Conservation (phyloP, 345 rosid species). For the Rhodamnia rubescens region DNA sequence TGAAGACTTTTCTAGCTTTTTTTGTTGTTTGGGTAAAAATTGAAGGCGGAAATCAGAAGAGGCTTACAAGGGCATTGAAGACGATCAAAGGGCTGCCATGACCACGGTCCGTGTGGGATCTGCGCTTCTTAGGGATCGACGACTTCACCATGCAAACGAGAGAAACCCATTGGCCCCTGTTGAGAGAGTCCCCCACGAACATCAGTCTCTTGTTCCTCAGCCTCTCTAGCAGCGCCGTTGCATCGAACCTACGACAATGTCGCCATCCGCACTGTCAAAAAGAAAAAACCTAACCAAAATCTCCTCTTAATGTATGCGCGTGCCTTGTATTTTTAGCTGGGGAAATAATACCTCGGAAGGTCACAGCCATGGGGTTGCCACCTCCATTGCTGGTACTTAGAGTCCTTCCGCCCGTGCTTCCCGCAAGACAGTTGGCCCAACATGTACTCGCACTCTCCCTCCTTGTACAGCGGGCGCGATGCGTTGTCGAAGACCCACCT, state of each 20-base stretch:
- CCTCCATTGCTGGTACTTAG: conserved; percentile 56
- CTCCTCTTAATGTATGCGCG: background rate
- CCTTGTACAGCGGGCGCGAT: conserved; percentile 67
- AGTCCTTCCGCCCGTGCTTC: conserved; percentile 78
- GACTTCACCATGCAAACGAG: conserved; percentile 78
- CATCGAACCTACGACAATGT: background rate
- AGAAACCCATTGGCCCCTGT: conserved; percentile 95
- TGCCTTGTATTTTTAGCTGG: background rate
- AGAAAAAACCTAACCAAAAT: background rate
- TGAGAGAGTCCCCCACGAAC: conserved; percentile 87
- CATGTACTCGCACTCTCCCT: conserved; percentile 62
- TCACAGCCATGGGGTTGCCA: conserved; percentile 88
- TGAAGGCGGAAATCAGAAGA: background rate
- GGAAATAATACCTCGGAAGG: conserved; percentile 51
- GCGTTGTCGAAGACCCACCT: conserved; percentile 69
- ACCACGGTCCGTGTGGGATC: conserved; percentile 36
- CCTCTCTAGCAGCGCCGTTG: conserved; percentile 52
- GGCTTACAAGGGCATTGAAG: background rate
- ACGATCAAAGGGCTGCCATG: conserved; percentile 36
- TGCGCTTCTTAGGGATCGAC: conserved; percentile 30
- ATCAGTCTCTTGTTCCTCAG: conserved; percentile 84
- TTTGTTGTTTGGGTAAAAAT: no score
- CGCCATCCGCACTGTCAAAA: background rate
- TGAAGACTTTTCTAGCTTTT: background rate
- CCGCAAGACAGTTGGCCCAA: conserved; percentile 69